Evolutionary conservation across 192 early-diverging fungal genomes (phyloP).

Genomic region (Dissophora globulifera): DNA sequence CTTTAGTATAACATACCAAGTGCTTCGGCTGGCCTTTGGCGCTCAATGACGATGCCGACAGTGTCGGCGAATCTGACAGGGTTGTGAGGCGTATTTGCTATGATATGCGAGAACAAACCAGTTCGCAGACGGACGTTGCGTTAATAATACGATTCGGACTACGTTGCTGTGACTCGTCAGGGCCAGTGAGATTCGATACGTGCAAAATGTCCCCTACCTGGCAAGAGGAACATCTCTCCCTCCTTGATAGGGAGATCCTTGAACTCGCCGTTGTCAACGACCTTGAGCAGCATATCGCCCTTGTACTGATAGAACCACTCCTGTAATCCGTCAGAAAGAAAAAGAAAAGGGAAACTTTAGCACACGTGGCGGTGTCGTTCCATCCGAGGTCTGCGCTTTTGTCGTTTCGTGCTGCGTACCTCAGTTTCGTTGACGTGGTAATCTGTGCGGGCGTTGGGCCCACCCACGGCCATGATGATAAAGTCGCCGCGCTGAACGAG

Average conservation of each 20-base stretch:
- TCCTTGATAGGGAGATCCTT: conserved; percentile 89
- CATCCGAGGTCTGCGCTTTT: neutral
- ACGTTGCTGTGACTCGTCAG: no score
- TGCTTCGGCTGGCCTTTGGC: conserved; percentile 77
- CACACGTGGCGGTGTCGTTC: no score
- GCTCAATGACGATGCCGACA: conserved; percentile 95
- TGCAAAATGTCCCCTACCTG: conserved; percentile 61
- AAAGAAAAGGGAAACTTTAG: neutral
- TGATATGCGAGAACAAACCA: neutral
- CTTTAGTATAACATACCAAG: conserved; percentile 66
- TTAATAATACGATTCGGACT: no score
- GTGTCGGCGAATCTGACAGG: conserved; percentile 94
- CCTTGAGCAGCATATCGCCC: conserved; percentile 93
- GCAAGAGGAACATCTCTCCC: conserved; percentile 96
- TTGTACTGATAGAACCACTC: conserved; percentile 98
- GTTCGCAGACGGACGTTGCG: no score
- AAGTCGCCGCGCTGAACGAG: conserved; percentile 85
- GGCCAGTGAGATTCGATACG: neutral
- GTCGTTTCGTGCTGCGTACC: conserved; percentile 54
- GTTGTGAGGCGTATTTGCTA: conserved; percentile 93
- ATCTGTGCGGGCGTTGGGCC: conserved; percentile 95
- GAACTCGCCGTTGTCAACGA: conserved; percentile 82
- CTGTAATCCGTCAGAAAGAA: conserved; percentile 26
- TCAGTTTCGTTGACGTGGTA: conserved; percentile 98
- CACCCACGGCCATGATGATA: conserved; percentile 93